Percentiles rank a stretch among this genome's conserved stretches.
These are phyloP conservation scores for Floccularia luteovirens DNA, from an alignment of 768 basidiomycete species.

Conservation along the genomic window DNA sequence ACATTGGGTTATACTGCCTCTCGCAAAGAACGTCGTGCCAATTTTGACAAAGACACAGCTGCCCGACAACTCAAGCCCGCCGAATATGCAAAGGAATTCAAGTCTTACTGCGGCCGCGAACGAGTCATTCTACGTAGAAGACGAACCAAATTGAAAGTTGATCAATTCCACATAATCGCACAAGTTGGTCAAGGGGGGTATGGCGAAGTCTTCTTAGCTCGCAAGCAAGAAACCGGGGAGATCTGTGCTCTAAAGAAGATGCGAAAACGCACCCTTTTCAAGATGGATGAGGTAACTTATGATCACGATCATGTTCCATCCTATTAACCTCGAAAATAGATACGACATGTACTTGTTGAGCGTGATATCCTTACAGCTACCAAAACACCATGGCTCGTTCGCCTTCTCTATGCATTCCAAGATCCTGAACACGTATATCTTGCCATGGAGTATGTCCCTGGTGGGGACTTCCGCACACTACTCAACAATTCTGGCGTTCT, in stretches of 20 bases:
- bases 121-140: slow-evolving; percentile 87
- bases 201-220: slow-evolving; percentile 93
- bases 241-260: slow-evolving; percentile 98
- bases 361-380: slow-evolving; percentile 96
- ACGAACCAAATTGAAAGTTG: slow-evolving; percentile 87
- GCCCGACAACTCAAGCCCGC: slow-evolving; percentile 48
- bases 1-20: slow-evolving; percentile 81
- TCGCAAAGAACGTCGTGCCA: slow-evolving; percentile 76
- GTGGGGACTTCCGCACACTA: slow-evolving; percentile 96
- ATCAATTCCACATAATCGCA: slow-evolving; percentile 97
- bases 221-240: slow-evolving; percentile 93
- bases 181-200: slow-evolving; percentile 99
- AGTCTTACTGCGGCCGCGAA: slow-evolving; percentile 90
- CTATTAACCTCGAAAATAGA: slow-evolving; percentile 29
- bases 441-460: slow-evolving; percentile 99
- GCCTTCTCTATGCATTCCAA: slow-evolving; percentile 94
- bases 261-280: slow-evolving; percentile 88
- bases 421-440: slow-evolving; percentile 88
- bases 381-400: slow-evolving; percentile 95
- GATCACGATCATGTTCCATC: background rate
- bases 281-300: slow-evolving; percentile 88
- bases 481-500: slow-evolving; percentile 97
- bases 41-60: slow-evolving; percentile 78
- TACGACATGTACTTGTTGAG: slow-evolving; percentile 97
- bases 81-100: slow-evolving; percentile 75